Evolutionary conservation across 2,329 filamentous ascomycete species (phyloP).

Genomic region (Alternaria incomplexa): DNA sequence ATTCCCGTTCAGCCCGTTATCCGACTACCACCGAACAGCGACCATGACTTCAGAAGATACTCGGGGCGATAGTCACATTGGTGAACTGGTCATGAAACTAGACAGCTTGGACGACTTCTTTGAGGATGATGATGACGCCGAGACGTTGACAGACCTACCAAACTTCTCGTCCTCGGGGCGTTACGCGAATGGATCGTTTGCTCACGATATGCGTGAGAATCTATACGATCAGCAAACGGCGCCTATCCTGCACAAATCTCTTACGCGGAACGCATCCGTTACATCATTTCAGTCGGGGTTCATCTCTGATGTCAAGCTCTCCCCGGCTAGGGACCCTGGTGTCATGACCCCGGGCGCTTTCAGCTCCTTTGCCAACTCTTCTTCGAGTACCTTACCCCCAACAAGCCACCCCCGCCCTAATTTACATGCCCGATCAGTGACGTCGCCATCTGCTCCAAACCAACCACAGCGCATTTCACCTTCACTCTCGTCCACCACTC

Average conservation of each 20-base stretch:
- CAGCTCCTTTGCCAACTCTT: constrained; percentile 44
- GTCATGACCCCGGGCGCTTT: constrained; percentile 65
- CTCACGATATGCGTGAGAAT: constrained; percentile 64
- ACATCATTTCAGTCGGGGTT: constrained; percentile 88
- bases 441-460: constrained; percentile 70
- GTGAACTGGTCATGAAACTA: constrained; percentile 74
- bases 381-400: constrained; percentile 26
- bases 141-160: constrained; percentile 40
- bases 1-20: constrained; percentile 75
- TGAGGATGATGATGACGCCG: constrained; percentile 52
- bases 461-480: constrained; percentile 54
- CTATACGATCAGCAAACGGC: constrained; percentile 93
- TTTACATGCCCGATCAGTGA: constrained; percentile 82
- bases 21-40: constrained; percentile 75
- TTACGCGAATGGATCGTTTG: constrained; percentile 34
- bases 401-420: constrained; percentile 60
- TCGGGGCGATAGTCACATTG: constrained; percentile 74
- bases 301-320: constrained; percentile 68
- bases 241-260: constrained; percentile 85
- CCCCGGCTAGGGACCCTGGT: constrained; percentile 60
- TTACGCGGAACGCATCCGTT: constrained; percentile 72
- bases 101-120: constrained; percentile 64
- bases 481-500: constrained; percentile 67
- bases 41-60: constrained; percentile 92
- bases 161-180: constrained; percentile 43